Evolutionary conservation across 495 filamentous ascomycete genomes (phyloP), one percentile per base, ranked within the genome.

Genomic region (Penicillium dipodomyicola): DNA sequence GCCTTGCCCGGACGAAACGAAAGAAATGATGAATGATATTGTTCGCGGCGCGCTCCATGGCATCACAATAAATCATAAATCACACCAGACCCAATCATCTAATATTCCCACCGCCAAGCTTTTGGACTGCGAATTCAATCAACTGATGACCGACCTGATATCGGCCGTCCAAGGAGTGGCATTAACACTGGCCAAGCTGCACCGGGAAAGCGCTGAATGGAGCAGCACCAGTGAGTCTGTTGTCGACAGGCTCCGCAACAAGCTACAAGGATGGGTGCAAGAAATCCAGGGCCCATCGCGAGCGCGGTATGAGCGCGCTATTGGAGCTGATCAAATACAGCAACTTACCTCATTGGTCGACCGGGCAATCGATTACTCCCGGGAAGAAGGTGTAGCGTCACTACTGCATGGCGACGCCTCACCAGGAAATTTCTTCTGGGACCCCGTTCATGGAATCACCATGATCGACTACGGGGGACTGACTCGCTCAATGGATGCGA

Each of bases 401-500:
- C 23, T 46, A n/a, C 43, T 46, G 5, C 43, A 46, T 10, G 43
- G 23, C 5, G 43, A 46, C 4, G 43, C 43, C 23, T 46, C 43
- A 2, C 23, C 43, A 2, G 43, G 43, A 7, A 46, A 46, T 22
- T 29, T 46, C 20, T 46, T 46, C 23, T 46, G 43, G 43, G 12
- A 29, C 15, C 43, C 23, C 1, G n/a, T 15, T 46, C 43, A 46
- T 4, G 43, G 43, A 29, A 46, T 46, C 7, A 46, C 43, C 7
- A 46, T 46, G 43, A 46, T 46, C 23, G 43, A 46, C 23, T 46
- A 46, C 15, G 43, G 43, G 2, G 43, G 43, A 29, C 43, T 46
- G 23, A n/a, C 43, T 17, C 43, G 43, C 23, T 46, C 43, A 15
- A 46, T 46, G 23, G 43, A 46, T 27, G 6, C 43, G 12, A 46